Evolutionary conservation across 257 asterid species (phyloP), one percentile per base, ranked within the genome.

Genomic region (Fraxinus pennsylvanica): DNA sequence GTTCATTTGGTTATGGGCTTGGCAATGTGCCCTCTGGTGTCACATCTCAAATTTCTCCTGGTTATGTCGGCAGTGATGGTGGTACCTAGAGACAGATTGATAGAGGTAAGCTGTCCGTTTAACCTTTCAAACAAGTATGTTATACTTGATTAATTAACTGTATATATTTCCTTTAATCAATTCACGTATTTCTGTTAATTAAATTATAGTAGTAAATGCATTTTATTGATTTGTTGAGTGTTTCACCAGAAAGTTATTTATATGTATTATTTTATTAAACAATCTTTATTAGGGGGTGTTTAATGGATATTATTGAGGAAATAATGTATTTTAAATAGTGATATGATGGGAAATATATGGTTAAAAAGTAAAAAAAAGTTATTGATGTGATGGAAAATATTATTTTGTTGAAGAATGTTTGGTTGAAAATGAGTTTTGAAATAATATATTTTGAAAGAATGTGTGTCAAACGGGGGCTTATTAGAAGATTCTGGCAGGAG

Each of bases 31-130:
- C 83, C 68, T 80, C 80, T 38, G 83, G 61, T 41, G 43, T 80
- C 47, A 66, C 73, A 36, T 52, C 84, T 71, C 72, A 81, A 75
- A 75, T 38, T 65, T 76, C 84, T 22, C 69, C 84, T 67, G 75
- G 81, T 81, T 71, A 63, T 81, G 77, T 71, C 32, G 68, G 80
- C 47, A 71, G 80, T 75, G 72, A 81, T 81, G 79, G 79, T 75
- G 76, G 61, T 75, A 77, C 71, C 47, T 76, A 71, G 74, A 76
- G 84, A 81, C 81, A 81, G 74, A 59, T 59, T 67, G 63, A 57
- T 73, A 61, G 36, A 73, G 84, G 84, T 81, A 75, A 74, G 72
- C 76, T 80, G 71, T 71, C 74, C 67, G 22, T 27, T 73, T 21
- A 66, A 47, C 68, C 74, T 66, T 32, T 73, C 14, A 30, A 65